Percentiles rank a stretch among this genome's conserved stretches.
Evolutionary conservation across 306 rosid species (phyloP).

Genomic region (Acacia melanoxylon): DNA sequence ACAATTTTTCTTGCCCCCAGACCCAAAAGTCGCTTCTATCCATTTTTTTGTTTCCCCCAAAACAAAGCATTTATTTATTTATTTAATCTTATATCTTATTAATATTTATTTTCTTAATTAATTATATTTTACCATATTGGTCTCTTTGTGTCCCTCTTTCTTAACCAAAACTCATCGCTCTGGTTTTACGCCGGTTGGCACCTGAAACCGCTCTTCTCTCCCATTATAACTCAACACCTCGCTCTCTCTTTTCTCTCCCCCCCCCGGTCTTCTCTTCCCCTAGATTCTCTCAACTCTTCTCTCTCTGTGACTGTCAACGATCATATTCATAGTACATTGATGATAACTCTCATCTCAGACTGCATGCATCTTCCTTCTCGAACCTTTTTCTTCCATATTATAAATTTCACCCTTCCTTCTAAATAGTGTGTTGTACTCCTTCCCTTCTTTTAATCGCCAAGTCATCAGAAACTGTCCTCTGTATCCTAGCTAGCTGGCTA

Average conservation of each 20-base stretch:
- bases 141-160: background rate
- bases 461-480: background rate
- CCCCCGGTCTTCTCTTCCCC: background rate
- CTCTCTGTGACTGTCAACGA: background rate
- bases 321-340: slow-evolving; percentile 11
- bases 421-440: background rate
- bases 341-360: slow-evolving; percentile 1
- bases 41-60: background rate
- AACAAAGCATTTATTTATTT: background rate
- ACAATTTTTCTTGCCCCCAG: slow-evolving; percentile 48
- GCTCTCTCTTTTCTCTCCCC: background rate
- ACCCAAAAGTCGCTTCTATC: slow-evolving; percentile 42
- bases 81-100: background rate
- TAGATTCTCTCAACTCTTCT: slow-evolving; percentile 3
- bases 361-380: slow-evolving; percentile 42
- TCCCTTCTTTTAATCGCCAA: background rate
- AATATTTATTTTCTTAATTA: background rate
- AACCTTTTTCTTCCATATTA: background rate
- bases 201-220: slow-evolving; percentile 39
- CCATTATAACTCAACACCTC: slow-evolving; percentile 38
- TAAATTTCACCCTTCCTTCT: background rate
- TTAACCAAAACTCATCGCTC: slow-evolving; percentile 7
- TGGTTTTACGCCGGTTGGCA: slow-evolving; percentile 49
- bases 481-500: background rate
- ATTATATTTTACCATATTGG: background rate